These are phyloP conservation scores for Daldinia caldariorum DNA, from an alignment of 495 filamentous ascomycete species.

Conservation along the genomic window DNA sequence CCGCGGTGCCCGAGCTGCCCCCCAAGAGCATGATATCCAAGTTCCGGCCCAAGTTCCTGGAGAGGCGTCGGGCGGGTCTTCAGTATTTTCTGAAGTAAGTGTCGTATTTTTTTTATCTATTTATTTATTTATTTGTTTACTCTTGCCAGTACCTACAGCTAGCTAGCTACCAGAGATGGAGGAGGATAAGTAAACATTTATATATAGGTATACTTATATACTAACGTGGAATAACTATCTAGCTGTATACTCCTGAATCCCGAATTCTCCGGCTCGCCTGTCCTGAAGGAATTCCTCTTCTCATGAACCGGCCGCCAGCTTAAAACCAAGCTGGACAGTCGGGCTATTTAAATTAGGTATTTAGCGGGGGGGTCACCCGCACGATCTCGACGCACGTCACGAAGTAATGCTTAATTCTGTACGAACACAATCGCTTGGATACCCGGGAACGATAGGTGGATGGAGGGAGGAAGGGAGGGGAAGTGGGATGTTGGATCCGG, in stretches of 20 bases:
- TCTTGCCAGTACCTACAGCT: too few relatives aligned
- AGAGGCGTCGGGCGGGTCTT: constrained; percentile 62
- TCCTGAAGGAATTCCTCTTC: constrained; percentile 67
- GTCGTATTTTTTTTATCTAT: constrained; percentile 7
- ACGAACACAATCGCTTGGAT: constrained; percentile 39
- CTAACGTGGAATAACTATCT: constrained; percentile 16
- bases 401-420: constrained; percentile 51
- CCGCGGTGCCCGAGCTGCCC: constrained; percentile 64
- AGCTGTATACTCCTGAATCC: constrained; percentile 68
- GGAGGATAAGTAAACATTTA: too few relatives aligned
- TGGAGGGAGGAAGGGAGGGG: too few relatives aligned
- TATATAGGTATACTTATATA: too few relatives aligned
- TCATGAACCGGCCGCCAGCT: constrained; percentile 46
- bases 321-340: not conserved
- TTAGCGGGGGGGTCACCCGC: not conserved
- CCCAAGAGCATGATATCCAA: constrained; percentile 65
- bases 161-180: too few relatives aligned
- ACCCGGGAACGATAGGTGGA: constrained; percentile 13
- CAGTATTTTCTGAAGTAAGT: constrained; percentile 66
- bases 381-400: constrained; percentile 38
- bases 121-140: too few relatives aligned
- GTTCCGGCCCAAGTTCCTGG: constrained; percentile 62
- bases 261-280: constrained; percentile 65
- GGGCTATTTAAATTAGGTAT: not conserved
- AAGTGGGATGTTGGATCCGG: constrained; percentile 3